Percentiles rank a stretch among this genome's conserved stretches.
Conservation (phyloP, 177 flowering plant genomes). For the Tripterygium wilfordii region DNA sequence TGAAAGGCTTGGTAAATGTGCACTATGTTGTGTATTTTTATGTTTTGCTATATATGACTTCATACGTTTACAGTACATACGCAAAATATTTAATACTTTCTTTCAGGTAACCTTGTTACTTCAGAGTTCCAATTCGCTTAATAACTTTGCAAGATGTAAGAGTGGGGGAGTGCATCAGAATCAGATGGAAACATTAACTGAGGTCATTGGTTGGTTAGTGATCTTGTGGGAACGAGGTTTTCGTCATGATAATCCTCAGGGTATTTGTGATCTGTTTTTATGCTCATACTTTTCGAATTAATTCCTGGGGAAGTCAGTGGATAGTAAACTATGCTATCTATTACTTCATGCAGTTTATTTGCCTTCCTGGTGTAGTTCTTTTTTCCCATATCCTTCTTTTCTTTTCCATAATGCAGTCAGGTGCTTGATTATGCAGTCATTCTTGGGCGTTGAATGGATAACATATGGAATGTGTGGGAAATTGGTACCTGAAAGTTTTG, state of each 20-base stretch:
- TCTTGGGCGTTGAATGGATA: slow-evolving; percentile 70
- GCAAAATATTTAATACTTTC: slow-evolving; percentile 4
- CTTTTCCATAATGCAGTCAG: slow-evolving; percentile 54
- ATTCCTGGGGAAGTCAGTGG: too few species aligned
- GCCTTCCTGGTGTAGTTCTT: not conserved
- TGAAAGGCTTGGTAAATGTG: too few species aligned
- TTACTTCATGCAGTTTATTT: not conserved
- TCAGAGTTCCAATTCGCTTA: slow-evolving; percentile 22
- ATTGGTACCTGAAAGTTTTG: slow-evolving; percentile 65
- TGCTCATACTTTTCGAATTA: too few species aligned
- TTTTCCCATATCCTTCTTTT: not conserved
- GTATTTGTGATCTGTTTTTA: slow-evolving; percentile 25
- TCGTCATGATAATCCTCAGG: slow-evolving; percentile 89
- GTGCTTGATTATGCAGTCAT: slow-evolving; percentile 86
- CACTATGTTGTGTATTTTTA: too few species aligned
- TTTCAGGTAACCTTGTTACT: slow-evolving; percentile 68
- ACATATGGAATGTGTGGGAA: slow-evolving; percentile 34
- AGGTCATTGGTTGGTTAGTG: slow-evolving; percentile 63
- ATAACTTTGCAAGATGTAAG: slow-evolving; percentile 18
- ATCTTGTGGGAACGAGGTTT: slow-evolving; percentile 87
- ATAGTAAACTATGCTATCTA: not conserved
- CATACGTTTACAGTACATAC: not conserved
- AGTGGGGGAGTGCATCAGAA: slow-evolving; percentile 20
- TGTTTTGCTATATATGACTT: too few species aligned
- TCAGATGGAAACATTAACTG: slow-evolving; percentile 38